Base-by-base conservation (phyloP, 495 filamentous ascomycete genomes). In the Beverwykella pulmonaria region DNA sequence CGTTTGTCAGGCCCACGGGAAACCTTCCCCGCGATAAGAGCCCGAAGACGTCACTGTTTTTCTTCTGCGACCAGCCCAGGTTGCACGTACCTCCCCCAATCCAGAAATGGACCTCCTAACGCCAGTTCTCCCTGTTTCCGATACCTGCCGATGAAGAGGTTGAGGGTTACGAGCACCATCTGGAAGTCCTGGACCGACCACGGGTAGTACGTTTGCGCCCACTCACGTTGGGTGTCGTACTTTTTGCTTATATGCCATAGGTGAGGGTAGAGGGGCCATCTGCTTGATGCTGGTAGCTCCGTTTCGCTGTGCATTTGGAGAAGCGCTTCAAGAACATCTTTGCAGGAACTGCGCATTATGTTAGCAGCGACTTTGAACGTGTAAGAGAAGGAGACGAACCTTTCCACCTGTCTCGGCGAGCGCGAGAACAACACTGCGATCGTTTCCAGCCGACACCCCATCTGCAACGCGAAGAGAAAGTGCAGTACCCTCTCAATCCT, bases 101-200 rank as follows among this genome's bases (percentile, higher is more conserved):
- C 56, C 12, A 59, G 14, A 32, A 19, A 9, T 15, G 20, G 59
- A 20, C 56, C 56, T 20, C 25, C 34, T 7, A 59, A 23, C 9
- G 32, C 53, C 14, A 47, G 19, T 19, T 44, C 1, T 1, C 53
- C 60, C 48, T 69, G 66, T 36, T 20, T 22, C 5, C 60, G 52
- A 44, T 53, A 69, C 26, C 66, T 22, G 15, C 66, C 60, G 47
- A 69, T 60, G 46, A 41, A 69, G 0, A 69, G 20, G 39, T 61
- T 69, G 29, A 69, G 34, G 30, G 67, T 61, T 23, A 55, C 29
- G 3, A 65, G 44, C 7, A 65, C 55, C 5, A 60, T 49, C 39
- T n/a, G 22, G 12, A 48, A n/a, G 15, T 60, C 57, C 12, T 17
- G 4, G 3, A 23, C 34, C 34, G 36, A 41, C 57, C 41, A 60